phyloP scores from a whole-genome alignment of 2,329 filamentous ascomycete species.

The Chaetothyriales sp. region DNA sequence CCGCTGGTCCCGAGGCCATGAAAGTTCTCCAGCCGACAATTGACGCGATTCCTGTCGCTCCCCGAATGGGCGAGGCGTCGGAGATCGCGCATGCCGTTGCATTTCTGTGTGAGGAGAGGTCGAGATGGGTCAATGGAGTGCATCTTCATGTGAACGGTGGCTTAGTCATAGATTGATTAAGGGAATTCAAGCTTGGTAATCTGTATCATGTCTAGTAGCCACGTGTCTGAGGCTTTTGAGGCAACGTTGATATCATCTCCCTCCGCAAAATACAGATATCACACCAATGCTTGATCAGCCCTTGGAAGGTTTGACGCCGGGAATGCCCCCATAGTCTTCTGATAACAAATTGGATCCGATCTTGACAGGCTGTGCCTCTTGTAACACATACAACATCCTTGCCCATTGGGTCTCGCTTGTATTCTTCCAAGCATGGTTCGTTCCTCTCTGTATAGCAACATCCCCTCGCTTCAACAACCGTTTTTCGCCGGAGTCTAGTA shows the following conservation, averaged over 20 bases:
- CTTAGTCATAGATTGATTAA: conserved; percentile 18
- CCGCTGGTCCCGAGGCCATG: conserved; percentile 29
- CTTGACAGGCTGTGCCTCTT: conserved; percentile 5
- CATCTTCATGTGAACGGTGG: conserved; percentile 26
- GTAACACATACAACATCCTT: conserved; percentile 12
- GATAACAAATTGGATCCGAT: conserved; percentile 5
- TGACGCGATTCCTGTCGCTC: conserved; percentile 31
- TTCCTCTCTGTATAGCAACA: conserved; percentile 39
- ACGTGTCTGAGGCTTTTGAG: no score
- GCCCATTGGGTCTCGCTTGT: conserved; percentile 13
- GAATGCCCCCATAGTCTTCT: conserved; percentile 13
- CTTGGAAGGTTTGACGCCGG: background rate
- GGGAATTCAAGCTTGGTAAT: conserved; percentile 7
- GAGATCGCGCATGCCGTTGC: conserved; percentile 37
- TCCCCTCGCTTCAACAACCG: conserved; percentile 37
- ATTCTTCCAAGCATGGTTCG: conserved; percentile 28
- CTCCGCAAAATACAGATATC: no score
- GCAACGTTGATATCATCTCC: no score
- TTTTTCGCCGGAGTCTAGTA: conserved; percentile 38
- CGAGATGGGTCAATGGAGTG: conserved; percentile 37
- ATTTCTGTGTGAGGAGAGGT: conserved; percentile 32
- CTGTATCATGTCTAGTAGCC: no score
- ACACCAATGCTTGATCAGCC: background rate
- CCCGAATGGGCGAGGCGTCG: conserved; percentile 30
- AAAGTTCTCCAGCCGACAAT: conserved; percentile 29